Evolutionary conservation across 441 rosid species (phyloP).

Genomic region (Erysimum cheiri): DNA sequence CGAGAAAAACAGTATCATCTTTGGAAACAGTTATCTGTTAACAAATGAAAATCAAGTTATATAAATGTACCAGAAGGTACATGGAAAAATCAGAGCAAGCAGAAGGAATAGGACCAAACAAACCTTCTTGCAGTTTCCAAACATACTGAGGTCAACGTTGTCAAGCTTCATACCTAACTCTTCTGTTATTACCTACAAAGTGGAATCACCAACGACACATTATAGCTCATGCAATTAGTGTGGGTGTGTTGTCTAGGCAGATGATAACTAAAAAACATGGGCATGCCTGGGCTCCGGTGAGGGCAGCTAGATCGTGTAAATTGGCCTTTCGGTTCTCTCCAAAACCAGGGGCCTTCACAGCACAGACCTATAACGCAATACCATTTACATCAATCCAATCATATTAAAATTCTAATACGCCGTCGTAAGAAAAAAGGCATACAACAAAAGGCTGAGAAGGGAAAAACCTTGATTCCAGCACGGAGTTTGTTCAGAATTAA

Average conservation of each 20-base stretch:
- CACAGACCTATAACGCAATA: constrained; percentile 60
- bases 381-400: constrained; percentile 9
- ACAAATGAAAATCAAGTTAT: constrained; percentile 17
- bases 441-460: not conserved
- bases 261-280: constrained; percentile 6
- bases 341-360: constrained; percentile 87
- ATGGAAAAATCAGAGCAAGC: not conserved
- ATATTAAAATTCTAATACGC: not conserved
- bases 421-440: not conserved
- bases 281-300: constrained; percentile 78
- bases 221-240: constrained; percentile 12
- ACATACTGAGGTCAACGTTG: constrained; percentile 69
- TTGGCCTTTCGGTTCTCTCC: constrained; percentile 86
- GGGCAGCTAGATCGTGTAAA: constrained; percentile 76
- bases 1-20: constrained; percentile 62
- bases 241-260: not conserved
- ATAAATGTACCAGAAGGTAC: not conserved
- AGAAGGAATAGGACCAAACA: constrained; percentile 2
- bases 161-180: constrained; percentile 80
- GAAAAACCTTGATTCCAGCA: constrained; percentile 86
- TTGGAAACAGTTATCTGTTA: constrained; percentile 52
- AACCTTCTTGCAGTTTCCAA: constrained; percentile 88
- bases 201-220: not conserved
- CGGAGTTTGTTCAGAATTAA: constrained; percentile 86
- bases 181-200: constrained; percentile 69